phyloP scores from a whole-genome alignment of 2,329 filamentous ascomycete species.

The Daldinia eschscholtzii region DNA sequence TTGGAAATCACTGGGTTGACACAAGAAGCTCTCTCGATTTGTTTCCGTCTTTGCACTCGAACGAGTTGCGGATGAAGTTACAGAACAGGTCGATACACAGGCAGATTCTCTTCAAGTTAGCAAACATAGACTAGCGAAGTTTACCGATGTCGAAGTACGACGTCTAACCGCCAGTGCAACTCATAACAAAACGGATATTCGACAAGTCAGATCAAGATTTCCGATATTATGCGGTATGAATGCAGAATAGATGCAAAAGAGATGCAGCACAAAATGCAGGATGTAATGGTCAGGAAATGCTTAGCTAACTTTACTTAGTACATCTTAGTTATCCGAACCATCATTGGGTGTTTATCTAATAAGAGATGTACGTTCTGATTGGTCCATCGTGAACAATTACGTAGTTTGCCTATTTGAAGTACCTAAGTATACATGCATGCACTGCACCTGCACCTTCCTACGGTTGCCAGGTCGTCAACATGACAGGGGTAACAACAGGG shows the following conservation, averaged over 20 bases:
- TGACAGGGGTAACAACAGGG: conserved; percentile 36
- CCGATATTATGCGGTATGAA: neutral
- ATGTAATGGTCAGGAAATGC: conserved; percentile 2
- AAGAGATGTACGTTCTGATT: conserved; percentile 11
- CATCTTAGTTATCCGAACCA: neutral
- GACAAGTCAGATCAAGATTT: neutral
- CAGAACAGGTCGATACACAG: neutral
- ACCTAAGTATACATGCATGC: conserved; percentile 16
- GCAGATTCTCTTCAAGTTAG: neutral
- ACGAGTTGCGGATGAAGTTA: neutral
- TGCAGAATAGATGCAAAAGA: neutral
- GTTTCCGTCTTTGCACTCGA: neutral
- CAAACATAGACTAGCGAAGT: neutral
- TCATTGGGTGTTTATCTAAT: conserved; percentile 1
- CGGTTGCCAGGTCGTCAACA: conserved; percentile 37
- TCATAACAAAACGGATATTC: neutral
- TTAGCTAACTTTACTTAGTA: conserved; percentile 1
- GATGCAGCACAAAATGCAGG: neutral
- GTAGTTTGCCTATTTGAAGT: conserved; percentile 16
- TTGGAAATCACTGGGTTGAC: conserved; percentile 1
- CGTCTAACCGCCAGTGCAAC: neutral
- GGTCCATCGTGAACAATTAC: conserved; percentile 27
- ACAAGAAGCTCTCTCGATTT: neutral
- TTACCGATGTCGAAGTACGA: neutral
- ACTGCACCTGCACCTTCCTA: conserved; percentile 1